These are phyloP conservation scores for Lindgomyces ingoldianus DNA, from an alignment of 495 filamentous ascomycete species.

Conservation along the genomic window DNA sequence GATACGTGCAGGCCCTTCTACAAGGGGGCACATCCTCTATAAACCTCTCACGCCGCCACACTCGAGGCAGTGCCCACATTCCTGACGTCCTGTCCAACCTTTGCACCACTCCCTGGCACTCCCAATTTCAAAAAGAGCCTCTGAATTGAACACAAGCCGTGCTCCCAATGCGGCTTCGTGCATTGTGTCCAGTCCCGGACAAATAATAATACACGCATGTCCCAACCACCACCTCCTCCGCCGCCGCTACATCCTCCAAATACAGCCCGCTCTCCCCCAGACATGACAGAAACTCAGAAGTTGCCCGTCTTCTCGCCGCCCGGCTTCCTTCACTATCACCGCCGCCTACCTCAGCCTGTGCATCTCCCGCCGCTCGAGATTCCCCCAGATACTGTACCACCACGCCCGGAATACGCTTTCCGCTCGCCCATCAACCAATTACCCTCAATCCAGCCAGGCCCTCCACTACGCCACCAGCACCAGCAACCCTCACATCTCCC, in stretches of 20 bases:
- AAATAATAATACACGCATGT: conserved; percentile 44
- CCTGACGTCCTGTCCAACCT: conserved; percentile 35
- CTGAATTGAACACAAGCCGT: conserved; percentile 28
- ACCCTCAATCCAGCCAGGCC: conserved; percentile 37
- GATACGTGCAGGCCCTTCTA: conserved; percentile 29
- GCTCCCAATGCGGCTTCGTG: conserved; percentile 40
- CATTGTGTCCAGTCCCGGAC: conserved; percentile 35
- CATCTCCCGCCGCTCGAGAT: conserved; percentile 39
- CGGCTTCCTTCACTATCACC: conserved; percentile 34
- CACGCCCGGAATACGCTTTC: conserved; percentile 33
- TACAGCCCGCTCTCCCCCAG: conserved; percentile 19
- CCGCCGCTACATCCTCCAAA: conserved; percentile 40
- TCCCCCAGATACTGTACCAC: conserved; percentile 35
- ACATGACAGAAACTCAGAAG: conserved; percentile 45
- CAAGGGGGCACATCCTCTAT: conserved; percentile 26
- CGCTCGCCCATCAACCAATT: conserved; percentile 35
- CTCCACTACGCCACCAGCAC: conserved; percentile 25
- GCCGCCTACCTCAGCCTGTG: conserved; percentile 36
- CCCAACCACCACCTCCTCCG: conserved; percentile 44
- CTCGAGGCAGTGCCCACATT: conserved; percentile 37
- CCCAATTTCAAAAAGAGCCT: conserved; percentile 18
- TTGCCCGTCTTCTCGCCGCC: conserved; percentile 38
- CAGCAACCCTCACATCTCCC: conserved; percentile 24
- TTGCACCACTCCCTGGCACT: conserved; percentile 31
- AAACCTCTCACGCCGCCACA: conserved; percentile 35